Percentiles rank a stretch among this genome's conserved stretches.
phyloP scores from a whole-genome alignment of 768 basidiomycete genomes.

The Imleria badia region DNA sequence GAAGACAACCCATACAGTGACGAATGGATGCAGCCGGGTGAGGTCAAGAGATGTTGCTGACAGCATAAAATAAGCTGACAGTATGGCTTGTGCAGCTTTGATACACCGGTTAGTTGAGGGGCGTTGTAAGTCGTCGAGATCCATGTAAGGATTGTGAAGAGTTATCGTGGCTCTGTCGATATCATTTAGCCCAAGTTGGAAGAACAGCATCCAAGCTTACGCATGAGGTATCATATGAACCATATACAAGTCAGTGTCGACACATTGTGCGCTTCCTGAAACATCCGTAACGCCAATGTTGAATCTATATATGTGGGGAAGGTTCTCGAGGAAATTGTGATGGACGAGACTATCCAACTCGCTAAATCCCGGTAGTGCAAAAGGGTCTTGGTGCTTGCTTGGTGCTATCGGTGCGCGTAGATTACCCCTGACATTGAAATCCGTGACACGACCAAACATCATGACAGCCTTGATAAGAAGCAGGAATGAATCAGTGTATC shows the following conservation, averaged over 20 bases:
- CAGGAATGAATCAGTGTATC: constrained; percentile 80
- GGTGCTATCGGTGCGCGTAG: constrained; percentile 64
- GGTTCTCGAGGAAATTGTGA: constrained; percentile 63
- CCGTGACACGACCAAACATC: constrained; percentile 83
- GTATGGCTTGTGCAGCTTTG: constrained; percentile 70
- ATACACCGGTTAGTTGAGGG: constrained; percentile 71
- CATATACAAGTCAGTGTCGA: constrained; percentile 86
- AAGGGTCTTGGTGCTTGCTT: constrained; percentile 74
- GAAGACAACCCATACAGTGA: constrained; percentile 54
- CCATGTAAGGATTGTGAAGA: constrained; percentile 80
- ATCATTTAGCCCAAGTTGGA: constrained; percentile 10
- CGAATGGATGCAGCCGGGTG: constrained; percentile 77
- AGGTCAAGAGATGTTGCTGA: constrained; percentile 84
- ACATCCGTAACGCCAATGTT: constrained; percentile 61
- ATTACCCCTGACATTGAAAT: constrained; percentile 77
- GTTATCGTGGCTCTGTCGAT: constrained; percentile 76
- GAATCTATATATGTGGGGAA: constrained; percentile 67
- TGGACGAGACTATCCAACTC: constrained; percentile 69
- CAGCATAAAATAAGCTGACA: constrained; percentile 72
- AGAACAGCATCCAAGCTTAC: constrained; percentile 41
- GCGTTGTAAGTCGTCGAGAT: constrained; percentile 65
- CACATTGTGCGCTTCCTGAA: constrained; percentile 49
- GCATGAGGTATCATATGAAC: constrained; percentile 85
- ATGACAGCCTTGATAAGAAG: constrained; percentile 81
- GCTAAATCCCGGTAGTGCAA: constrained; percentile 61